Conservation (phyloP, 352 stramenopile species). For the Globisporangium cederbergense region DNA sequence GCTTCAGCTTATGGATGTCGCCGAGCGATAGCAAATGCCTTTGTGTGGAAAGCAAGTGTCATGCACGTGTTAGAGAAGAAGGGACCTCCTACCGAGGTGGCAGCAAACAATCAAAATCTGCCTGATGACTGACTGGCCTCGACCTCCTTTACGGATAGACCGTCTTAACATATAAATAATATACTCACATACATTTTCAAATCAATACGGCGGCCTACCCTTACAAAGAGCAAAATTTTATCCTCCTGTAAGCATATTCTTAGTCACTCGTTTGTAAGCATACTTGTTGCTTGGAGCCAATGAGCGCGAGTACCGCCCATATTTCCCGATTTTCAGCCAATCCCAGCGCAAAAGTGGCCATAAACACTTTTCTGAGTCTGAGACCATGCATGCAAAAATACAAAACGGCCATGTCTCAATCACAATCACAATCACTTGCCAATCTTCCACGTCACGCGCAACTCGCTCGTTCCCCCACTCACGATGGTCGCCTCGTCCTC, state of each 20-base stretch:
- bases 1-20: too few relatives aligned
- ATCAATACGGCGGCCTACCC: too few relatives aligned
- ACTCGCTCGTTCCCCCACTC: background rate
- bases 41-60: background rate
- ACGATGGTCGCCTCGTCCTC: conserved; percentile 24
- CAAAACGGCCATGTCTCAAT: too few relatives aligned
- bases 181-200: too few relatives aligned
- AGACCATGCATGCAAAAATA: background rate
- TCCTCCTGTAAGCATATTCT: too few relatives aligned
- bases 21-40: too few relatives aligned
- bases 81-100: background rate
- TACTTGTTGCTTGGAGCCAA: background rate
- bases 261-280: too few relatives aligned
- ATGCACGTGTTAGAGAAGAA: background rate
- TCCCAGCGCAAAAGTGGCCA: conserved; percentile 3
- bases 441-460: background rate
- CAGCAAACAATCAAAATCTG: background rate
- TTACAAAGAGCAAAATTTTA: too few relatives aligned
- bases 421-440: background rate
- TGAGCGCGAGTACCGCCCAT: background rate
- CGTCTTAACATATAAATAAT: too few relatives aligned
- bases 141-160: too few relatives aligned
- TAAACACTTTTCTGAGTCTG: conserved; percentile 12
- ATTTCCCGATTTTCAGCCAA: background rate
- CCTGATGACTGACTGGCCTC: conserved; percentile 1